Evolutionary conservation across 1,284 basidiomycete species (phyloP).

Genomic region (Anthracocystis panici-leucophaei): DNA sequence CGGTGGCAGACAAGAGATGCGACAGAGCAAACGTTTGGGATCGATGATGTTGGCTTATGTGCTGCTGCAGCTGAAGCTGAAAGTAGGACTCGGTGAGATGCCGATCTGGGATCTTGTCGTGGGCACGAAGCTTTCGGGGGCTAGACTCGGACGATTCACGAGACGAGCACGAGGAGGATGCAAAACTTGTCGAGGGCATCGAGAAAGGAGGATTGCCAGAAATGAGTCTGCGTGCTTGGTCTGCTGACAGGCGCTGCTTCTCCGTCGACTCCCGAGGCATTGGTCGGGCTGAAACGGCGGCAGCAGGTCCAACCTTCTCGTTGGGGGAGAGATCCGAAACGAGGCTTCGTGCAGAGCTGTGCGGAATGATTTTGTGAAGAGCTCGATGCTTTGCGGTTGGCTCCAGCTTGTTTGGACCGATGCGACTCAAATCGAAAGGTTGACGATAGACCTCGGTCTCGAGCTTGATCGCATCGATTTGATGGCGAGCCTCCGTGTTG

Average conservation of each 20-base stretch:
- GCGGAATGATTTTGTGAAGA: background rate
- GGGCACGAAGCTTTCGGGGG: constrained; percentile 23
- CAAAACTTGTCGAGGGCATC: background rate
- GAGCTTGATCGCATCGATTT: constrained; percentile 25
- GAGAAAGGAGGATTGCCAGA: constrained; percentile 7
- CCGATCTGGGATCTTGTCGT: constrained; percentile 34
- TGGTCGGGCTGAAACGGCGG: background rate
- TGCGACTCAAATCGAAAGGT: constrained; percentile 19
- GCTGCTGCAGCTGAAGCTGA: constrained; percentile 43
- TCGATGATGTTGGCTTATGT: constrained; percentile 22
- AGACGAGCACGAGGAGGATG: background rate
- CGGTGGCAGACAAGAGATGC: constrained; percentile 11
- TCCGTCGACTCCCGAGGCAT: background rate
- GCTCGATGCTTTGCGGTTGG: background rate
- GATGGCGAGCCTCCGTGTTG: constrained; percentile 35
- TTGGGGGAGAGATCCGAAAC: constrained; percentile 13
- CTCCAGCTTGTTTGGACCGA: background rate
- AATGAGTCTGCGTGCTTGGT: constrained; percentile 27
- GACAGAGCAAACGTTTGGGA: constrained; percentile 10
- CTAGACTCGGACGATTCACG: constrained; percentile 7
- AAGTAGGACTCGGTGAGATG: constrained; percentile 44
- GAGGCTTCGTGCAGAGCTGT: constrained; percentile 7
- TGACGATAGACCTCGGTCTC: constrained; percentile 26
- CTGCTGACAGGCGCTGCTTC: constrained; percentile 15
- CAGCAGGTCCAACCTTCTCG: constrained; percentile 7